These are phyloP conservation scores for Epithemia pelagica DNA, from an alignment of 108 stramenopile species.

Conservation along the genomic window DNA sequence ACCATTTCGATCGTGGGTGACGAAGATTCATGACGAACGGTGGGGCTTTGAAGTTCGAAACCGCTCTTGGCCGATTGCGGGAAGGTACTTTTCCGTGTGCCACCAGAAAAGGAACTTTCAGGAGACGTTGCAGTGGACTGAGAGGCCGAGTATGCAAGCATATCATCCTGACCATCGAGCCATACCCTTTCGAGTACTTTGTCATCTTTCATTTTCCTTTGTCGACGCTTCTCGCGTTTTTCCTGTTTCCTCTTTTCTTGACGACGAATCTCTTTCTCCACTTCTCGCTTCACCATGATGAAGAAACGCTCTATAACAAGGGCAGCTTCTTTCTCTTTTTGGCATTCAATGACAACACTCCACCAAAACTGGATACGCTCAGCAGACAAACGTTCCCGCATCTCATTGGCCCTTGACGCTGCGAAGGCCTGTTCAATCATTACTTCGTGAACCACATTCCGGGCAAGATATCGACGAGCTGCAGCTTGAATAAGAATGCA, in stretches of 20 bases:
- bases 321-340: slow-evolving; percentile 54
- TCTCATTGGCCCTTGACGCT: slow-evolving; percentile 27
- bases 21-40: slow-evolving; percentile 1
- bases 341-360: slow-evolving; percentile 36
- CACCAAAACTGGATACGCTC: slow-evolving; percentile 63
- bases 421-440: slow-evolving; percentile 20
- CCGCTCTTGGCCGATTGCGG: not conserved
- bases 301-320: slow-evolving; percentile 71
- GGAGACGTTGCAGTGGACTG: not conserved
- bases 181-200: slow-evolving; percentile 57
- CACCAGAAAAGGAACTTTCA: slow-evolving; percentile 1
- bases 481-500: slow-evolving; percentile 65
- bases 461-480: slow-evolving; percentile 42
- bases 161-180: slow-evolving; percentile 23
- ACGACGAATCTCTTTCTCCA: slow-evolving; percentile 53
- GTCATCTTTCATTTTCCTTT: slow-evolving; percentile 39
- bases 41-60: not conserved
- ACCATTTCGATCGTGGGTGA: slow-evolving; percentile 5
- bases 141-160: not conserved
- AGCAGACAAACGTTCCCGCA: slow-evolving; percentile 56
- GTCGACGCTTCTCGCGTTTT: slow-evolving; percentile 40
- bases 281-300: slow-evolving; percentile 55
- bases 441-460: slow-evolving; percentile 4
- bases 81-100: not conserved
- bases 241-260: slow-evolving; percentile 32